Percentiles rank a stretch among this genome's conserved stretches.
Evolutionary conservation across 106 monocot species (phyloP).

Genomic region (Dendrobium nobile): DNA sequence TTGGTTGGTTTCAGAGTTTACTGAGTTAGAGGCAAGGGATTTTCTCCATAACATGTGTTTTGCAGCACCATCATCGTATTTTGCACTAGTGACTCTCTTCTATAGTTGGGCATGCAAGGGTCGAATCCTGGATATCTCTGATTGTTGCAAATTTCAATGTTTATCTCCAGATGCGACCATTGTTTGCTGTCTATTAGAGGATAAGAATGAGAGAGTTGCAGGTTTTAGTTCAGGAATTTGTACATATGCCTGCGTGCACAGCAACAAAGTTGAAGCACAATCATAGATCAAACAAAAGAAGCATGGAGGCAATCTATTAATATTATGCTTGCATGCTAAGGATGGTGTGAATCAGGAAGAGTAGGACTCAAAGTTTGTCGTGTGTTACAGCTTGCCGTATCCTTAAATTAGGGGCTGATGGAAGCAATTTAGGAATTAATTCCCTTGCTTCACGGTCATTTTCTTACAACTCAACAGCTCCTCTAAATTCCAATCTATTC

Average conservation of each 20-base stretch:
- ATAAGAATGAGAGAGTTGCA: slow-evolving; percentile 26
- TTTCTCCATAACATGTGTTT: slow-evolving; percentile 80
- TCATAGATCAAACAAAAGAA: slow-evolving; percentile 9
- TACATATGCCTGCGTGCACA: slow-evolving; percentile 40
- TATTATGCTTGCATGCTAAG: slow-evolving; percentile 14
- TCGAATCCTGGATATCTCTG: slow-evolving; percentile 41
- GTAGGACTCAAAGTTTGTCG: not conserved
- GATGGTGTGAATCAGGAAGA: slow-evolving; percentile 12
- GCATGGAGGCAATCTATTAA: slow-evolving; percentile 23
- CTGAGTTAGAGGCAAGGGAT: slow-evolving; percentile 54
- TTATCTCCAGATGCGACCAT: slow-evolving; percentile 24
- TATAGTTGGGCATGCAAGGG: slow-evolving; percentile 99
- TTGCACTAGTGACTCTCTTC: slow-evolving; percentile 76
- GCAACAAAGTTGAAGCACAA: slow-evolving; percentile 1
- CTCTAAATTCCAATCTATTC: slow-evolving; percentile 82
- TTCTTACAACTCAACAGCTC: slow-evolving; percentile 62
- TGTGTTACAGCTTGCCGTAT: slow-evolving; percentile 42
- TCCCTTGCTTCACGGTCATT: slow-evolving; percentile 43
- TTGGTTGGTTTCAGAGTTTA: slow-evolving; percentile 78
- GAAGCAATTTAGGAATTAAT: slow-evolving; percentile 33
- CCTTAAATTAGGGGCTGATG: slow-evolving; percentile 73
- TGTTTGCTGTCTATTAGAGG: slow-evolving; percentile 17
- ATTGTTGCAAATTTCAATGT: slow-evolving; percentile 52
- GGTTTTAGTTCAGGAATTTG: slow-evolving; percentile 24
- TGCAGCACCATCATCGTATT: slow-evolving; percentile 68